Base-by-base conservation (phyloP, 1,284 basidiomycete species). In the Ganoderma leucocontextum region DNA sequence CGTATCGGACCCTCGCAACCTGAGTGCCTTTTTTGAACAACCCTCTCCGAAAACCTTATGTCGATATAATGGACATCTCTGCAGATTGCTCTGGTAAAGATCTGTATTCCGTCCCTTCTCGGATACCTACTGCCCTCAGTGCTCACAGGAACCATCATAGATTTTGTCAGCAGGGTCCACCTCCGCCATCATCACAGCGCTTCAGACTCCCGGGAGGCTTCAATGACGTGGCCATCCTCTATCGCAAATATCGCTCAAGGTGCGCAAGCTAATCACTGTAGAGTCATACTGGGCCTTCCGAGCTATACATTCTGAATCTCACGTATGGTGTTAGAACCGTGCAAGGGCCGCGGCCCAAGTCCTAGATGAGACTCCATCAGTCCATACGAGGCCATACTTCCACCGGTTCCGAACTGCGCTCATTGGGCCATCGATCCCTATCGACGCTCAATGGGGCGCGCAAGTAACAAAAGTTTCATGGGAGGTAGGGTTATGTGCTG, bases 401-500 rank as follows among this genome's bases (percentile, higher is more conserved):
- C 35, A 52, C 67, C 70, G 68, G 70, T 62, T 63, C 68, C 68
- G 68, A 72, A 42, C 38, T 55, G 49, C 47, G 64, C 66, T 58
- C 65, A 69, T 63, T 9, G 57, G 63, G 65, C 47, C 35, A 33
- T 49, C 44, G 19, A 60, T 35, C 35, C 10, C 53, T 55, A 47
- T 65, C 70, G 61, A 71, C 65, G 36, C 36, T 25, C 17, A 25
- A 36, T 58, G 65, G 64, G 64, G 64, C 66, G 68, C 70, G 52
- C 68, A 13, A 49, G 19, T 38, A 52, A 42, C 8, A 33, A 57
- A 60, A n/a, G 47, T 29, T 67, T 41, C 55, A 52, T 66, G 68
- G 60, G 65, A 64, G 58, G 66, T 57, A 62, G 62, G 22, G n/a
- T 22, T 29, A 49, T 44, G 44, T 44, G 29, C 52, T 42, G 58